Percentiles rank a stretch among this genome's conserved stretches.
Evolutionary conservation across 1,284 basidiomycete genomes (phyloP).

Genomic region (Coniferiporia sulphurascens): DNA sequence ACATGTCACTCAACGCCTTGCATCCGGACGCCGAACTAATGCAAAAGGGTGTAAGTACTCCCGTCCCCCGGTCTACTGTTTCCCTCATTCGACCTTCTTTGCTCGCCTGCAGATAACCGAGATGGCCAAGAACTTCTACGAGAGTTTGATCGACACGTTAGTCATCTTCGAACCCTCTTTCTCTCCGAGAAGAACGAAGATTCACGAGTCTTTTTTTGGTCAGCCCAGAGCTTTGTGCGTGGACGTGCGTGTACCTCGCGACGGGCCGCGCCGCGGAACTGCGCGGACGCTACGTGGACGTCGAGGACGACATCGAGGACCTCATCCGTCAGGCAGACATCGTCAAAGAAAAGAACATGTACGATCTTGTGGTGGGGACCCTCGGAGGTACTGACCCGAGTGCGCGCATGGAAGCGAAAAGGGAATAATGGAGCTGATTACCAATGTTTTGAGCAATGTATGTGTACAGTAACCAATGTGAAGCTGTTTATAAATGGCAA

Average conservation of each 20-base stretch:
- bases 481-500: no score
- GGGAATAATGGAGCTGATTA: no score
- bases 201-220: no score
- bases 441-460: no score
- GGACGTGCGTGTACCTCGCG: constrained; percentile 10
- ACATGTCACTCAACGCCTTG: background rate
- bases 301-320: constrained; percentile 1
- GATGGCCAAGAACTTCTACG: background rate
- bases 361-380: background rate
- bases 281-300: constrained; percentile 5
- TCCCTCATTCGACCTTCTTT: background rate
- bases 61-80: no score
- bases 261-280: background rate
- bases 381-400: background rate
- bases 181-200: background rate
- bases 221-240: constrained; percentile 1
- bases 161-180: background rate
- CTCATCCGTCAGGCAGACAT: background rate
- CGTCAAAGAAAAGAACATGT: background rate
- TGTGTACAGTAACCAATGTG: no score
- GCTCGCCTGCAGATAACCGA: background rate
- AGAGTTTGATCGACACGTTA: background rate
- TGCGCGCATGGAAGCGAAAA: background rate
- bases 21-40: constrained; percentile 7
- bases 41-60: background rate